Evolutionary conservation across 2,329 filamentous ascomycete genomes (phyloP), one percentile per base, ranked within the genome.

Genomic region (Fusarium proliferatum): DNA sequence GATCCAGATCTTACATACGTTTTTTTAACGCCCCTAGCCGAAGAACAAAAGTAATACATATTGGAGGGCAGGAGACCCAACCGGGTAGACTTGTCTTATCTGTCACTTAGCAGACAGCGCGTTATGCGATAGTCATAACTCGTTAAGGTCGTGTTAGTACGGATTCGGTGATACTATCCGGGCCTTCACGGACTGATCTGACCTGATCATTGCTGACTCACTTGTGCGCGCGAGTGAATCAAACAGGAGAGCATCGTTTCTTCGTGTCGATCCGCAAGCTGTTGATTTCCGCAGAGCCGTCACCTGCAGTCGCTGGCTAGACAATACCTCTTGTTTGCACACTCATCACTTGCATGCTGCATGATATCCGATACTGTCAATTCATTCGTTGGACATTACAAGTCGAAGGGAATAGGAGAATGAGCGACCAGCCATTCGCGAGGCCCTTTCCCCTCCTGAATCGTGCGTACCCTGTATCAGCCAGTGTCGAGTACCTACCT

Each of bases 281-380:
- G 39, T 45, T 53, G 52, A 55, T 28, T 42, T 26, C 21, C 30
- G 30, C 41, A 42, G 33, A n/a, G 26, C 36, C 39, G 49, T 69
- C 45, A 43, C 49, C 53, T 64, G 68, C 51, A 53, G 36, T 56
- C 21, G 34, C 48, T 68, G 30, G 45, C 63, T 60, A 38, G 63
- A 57, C 55, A 68, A 72, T 69, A 9, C 21, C 26, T 64, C 26
- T 55, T 66, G 55, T 56, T 57, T 46, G 26, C 46, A 52, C 56
- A 58, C 19, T 51, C 46, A 69, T 72, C 28, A 55, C 69, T 57
- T 69, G 59, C 56, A 70, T 65, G 28, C 51, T 73, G 69, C 55
- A 61, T 59, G 59, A 49, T 51, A 64, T 64, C 45, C 39, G 36
- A 36, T 45, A 43, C 42, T 58, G 21, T 49, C 36, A 60, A 53